phyloP scores from a whole-genome alignment of 2,329 filamentous ascomycete genomes.

The Stemphylium lycopersici region DNA sequence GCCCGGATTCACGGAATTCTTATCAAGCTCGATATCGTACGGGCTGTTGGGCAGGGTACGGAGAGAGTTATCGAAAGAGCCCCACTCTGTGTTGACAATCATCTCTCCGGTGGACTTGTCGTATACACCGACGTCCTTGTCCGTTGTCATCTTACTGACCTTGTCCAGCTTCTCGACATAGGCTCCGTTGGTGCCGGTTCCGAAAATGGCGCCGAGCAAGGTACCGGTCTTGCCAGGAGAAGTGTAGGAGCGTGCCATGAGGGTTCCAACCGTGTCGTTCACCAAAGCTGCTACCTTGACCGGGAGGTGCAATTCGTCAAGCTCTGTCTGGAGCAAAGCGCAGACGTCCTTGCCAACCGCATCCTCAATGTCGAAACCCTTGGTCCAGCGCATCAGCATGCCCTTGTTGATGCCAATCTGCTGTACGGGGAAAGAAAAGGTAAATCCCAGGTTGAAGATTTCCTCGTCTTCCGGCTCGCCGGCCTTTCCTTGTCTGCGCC shows the following conservation, averaged over 20 bases:
- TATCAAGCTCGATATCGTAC: slow-evolving; percentile 81
- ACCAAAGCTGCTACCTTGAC: slow-evolving; percentile 95
- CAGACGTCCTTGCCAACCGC: slow-evolving; percentile 95
- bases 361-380: slow-evolving; percentile 97
- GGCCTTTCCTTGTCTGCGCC: slow-evolving; percentile 66
- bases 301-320: slow-evolving; percentile 83
- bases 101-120: slow-evolving; percentile 86
- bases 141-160: slow-evolving; percentile 73
- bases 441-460: slow-evolving; percentile 95
- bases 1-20: slow-evolving; percentile 84
- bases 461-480: slow-evolving; percentile 69
- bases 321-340: slow-evolving; percentile 83
- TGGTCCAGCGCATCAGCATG: slow-evolving; percentile 94
- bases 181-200: slow-evolving; percentile 95
- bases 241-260: slow-evolving; percentile 97
- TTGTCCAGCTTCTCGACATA: slow-evolving; percentile 92
- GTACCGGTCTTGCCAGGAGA: slow-evolving; percentile 86
- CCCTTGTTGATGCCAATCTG: slow-evolving; percentile 96
- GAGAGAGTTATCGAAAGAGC: slow-evolving; percentile 94
- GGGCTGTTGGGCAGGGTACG: slow-evolving; percentile 84
- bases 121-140: slow-evolving; percentile 61
- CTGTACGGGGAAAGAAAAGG: slow-evolving; percentile 95
- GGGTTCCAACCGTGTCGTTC: slow-evolving; percentile 95
- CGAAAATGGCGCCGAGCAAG: slow-evolving; percentile 94
- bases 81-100: slow-evolving; percentile 99